Evolutionary conservation across 176 grass and related monocot genomes (phyloP), one percentile per base, ranked within the genome.

Genomic region (Oryza meridionalis): DNA sequence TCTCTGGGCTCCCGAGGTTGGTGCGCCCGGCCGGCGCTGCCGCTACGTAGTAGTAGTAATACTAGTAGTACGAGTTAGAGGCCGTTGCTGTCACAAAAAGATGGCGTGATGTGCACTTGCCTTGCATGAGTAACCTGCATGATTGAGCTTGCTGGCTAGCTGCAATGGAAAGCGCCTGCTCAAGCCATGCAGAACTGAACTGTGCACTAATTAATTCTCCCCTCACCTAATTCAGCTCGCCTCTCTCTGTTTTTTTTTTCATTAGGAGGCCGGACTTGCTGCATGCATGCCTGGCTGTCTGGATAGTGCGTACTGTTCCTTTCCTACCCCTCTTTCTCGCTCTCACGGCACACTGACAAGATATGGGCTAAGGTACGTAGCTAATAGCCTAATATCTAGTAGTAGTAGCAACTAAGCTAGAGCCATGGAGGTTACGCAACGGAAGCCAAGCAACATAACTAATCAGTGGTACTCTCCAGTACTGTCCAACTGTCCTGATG

Each of bases 81-180:
- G 77, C 58, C 37, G 86, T 82, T 43, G 78, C 78, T 44, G 46
- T 85, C 90, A 37, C 22, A 21, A 87, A 88, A 85, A 63, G 86
- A 81, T 85, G 85, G 82, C 79, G 83, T 89, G 86, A 86, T 44
- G 78, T 65, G 79, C 83, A 83, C 86, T 89, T 86, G 86, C 50
- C 86, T 86, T 92, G 78, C 82, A 73, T 85, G 71, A 78, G 79
- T 79, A 78, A 82, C 35, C 58, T 79, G 86, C 79, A 92, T 92
- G 83, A 92, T 92, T 89, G 84, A 84, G 69, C 33, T 58, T 22
- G 40, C 65, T 80, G 49, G 63, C 75, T 72, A 73, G 72, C 67
- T 67, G 25, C 76, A 77, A 66, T 65, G 78, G 11, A 65, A 74
- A 80, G 55, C 64, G 82, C 55, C 26, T 53, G 29, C 47, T 38